Evolutionary conservation across 768 basidiomycete species (phyloP).

Genomic region (Amanita pallidorosea): DNA sequence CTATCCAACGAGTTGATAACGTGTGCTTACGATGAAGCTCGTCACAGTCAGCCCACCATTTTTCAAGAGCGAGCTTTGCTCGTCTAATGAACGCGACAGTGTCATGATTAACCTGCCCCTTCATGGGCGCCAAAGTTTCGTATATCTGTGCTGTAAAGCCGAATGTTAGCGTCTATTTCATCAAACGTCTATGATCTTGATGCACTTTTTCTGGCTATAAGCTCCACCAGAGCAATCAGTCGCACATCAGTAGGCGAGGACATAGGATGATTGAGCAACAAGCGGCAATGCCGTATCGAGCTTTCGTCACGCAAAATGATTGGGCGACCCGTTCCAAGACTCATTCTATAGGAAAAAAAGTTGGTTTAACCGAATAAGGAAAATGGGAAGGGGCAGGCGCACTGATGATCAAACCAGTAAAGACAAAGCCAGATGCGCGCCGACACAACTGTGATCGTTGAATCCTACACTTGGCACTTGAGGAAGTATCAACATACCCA

Average conservation of each 20-base stretch:
- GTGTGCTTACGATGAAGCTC: slow-evolving; percentile 58
- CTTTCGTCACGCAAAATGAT: slow-evolving; percentile 84
- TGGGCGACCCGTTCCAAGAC: slow-evolving; percentile 84
- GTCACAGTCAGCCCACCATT: slow-evolving; percentile 88
- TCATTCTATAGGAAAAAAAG: slow-evolving; percentile 48
- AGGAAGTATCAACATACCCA: slow-evolving; percentile 38
- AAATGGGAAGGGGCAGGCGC: slow-evolving; percentile 17
- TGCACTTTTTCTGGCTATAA: slow-evolving; percentile 86
- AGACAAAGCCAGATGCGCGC: slow-evolving; percentile 91
- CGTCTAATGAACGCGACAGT: slow-evolving; percentile 82
- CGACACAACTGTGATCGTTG: slow-evolving; percentile 55
- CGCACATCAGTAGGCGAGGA: slow-evolving; percentile 84
- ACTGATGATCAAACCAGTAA: slow-evolving; percentile 97
- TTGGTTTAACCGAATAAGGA: not conserved
- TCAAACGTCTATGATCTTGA: slow-evolving; percentile 1
- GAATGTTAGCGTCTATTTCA: not conserved
- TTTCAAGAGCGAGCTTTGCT: slow-evolving; percentile 77
- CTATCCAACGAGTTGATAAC: not conserved
- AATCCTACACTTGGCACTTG: slow-evolving; percentile 2
- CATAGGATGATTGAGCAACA: slow-evolving; percentile 80
- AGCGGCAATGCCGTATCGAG: slow-evolving; percentile 75
- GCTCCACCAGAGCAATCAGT: slow-evolving; percentile 77
- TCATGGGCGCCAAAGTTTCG: slow-evolving; percentile 77
- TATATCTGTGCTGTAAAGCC: slow-evolving; percentile 72
- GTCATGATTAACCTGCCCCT: slow-evolving; percentile 77